These are phyloP conservation scores for Diaporthe sp. DNA, from an alignment of 2,329 filamentous ascomycete genomes.

Conservation along the genomic window DNA sequence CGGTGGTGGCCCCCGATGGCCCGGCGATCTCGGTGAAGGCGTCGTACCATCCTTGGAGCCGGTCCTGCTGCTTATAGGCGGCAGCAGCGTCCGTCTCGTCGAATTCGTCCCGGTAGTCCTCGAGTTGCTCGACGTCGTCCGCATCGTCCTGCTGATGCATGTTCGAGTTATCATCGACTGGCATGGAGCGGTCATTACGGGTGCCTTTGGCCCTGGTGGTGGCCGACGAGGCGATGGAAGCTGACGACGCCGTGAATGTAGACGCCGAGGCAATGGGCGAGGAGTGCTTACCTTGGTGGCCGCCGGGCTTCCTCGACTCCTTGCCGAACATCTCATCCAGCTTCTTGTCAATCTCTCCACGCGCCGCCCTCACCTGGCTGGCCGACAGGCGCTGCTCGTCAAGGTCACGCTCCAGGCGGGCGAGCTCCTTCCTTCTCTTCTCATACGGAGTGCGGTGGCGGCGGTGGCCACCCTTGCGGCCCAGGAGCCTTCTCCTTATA, in stretches of 20 bases:
- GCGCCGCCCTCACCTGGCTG: background rate
- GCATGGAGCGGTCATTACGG: constrained; percentile 15
- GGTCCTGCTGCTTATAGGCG: constrained; percentile 30
- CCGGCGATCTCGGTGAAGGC: constrained; percentile 33
- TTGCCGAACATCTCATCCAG: constrained; percentile 32
- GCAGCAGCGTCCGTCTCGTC: constrained; percentile 23
- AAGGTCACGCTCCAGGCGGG: background rate
- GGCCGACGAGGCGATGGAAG: background rate
- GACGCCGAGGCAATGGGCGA: background rate
- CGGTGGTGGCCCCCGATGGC: background rate
- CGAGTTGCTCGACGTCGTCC: constrained; percentile 17
- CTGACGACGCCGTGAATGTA: background rate
- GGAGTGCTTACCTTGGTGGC: constrained; percentile 22
- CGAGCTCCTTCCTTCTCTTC: constrained; percentile 32
- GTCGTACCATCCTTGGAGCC: constrained; percentile 36
- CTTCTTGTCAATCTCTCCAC: constrained; percentile 32
- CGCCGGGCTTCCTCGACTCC: constrained; percentile 2
- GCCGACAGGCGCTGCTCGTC: constrained; percentile 11
- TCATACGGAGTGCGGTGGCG: background rate
- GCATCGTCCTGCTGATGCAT: constrained; percentile 19
- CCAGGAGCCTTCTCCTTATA: constrained; percentile 15
- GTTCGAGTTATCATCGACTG: constrained; percentile 17
- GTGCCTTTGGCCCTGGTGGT: background rate
- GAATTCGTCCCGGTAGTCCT: constrained; percentile 31
- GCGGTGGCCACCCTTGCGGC: background rate